Conservation (phyloP, 169 alveolate species). For the Eimeria brunetti region DNA sequence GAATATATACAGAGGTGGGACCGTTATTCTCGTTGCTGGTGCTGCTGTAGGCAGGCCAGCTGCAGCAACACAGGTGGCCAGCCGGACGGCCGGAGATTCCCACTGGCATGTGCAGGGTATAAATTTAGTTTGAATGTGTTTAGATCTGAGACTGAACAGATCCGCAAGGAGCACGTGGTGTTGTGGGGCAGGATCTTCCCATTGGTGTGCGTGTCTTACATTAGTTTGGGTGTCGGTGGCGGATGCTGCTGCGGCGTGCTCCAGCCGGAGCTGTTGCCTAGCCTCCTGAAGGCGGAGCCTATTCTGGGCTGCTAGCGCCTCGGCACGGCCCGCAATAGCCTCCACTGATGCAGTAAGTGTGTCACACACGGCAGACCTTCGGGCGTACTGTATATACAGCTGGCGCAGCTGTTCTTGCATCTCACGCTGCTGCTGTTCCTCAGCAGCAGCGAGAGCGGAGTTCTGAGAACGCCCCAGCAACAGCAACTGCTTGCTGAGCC, state of each 20-base stretch:
- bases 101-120: neutral
- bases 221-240: slow-evolving; percentile 51
- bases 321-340: slow-evolving; percentile 47
- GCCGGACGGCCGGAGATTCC: neutral
- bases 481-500: slow-evolving; percentile 59
- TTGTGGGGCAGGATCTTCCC: neutral
- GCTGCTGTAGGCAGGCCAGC: too few relatives aligned
- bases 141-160: neutral
- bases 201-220: neutral
- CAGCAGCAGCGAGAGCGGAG: neutral
- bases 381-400: slow-evolving; percentile 64
- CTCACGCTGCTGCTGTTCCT: slow-evolving; percentile 37
- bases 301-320: slow-evolving; percentile 41
- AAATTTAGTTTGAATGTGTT: neutral
- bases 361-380: slow-evolving; percentile 58
- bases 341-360: slow-evolving; percentile 50
- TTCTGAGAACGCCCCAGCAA: slow-evolving; percentile 35
- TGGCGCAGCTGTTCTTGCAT: slow-evolving; percentile 67
- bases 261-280: slow-evolving; percentile 31
- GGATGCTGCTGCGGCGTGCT: slow-evolving; percentile 40
- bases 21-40: neutral
- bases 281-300: slow-evolving; percentile 60
- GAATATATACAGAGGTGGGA: neutral
- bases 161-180: neutral
- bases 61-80: neutral